These are phyloP conservation scores for Dunaliella primolecta DNA, from an alignment of 139 green algal species.

Conservation along the genomic window DNA sequence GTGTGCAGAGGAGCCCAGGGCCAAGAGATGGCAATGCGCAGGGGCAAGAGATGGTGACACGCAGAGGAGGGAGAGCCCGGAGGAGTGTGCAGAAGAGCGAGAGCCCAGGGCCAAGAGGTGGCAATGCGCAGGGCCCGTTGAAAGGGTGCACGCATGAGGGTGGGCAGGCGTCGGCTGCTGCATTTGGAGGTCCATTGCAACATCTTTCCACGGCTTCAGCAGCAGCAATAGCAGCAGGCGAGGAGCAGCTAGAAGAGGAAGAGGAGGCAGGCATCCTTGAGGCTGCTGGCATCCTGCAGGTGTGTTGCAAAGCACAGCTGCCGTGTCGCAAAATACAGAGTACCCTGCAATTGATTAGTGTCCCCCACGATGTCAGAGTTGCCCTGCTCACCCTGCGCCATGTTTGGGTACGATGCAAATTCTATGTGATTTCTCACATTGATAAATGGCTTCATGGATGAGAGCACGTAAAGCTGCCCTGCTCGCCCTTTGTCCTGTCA, in stretches of 20 bases:
- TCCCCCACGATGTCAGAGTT: too few relatives aligned
- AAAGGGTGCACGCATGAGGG: too few relatives aligned
- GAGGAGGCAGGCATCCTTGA: background rate
- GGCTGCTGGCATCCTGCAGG: background rate
- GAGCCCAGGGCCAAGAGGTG: background rate
- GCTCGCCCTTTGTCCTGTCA: background rate
- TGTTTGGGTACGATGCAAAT: background rate
- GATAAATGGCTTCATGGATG: background rate
- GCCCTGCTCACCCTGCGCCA: too few relatives aligned
- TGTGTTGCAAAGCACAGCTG: background rate
- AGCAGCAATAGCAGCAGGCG: background rate
- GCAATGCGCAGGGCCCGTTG: too few relatives aligned
- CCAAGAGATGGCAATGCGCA: background rate
- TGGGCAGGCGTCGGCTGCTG: background rate
- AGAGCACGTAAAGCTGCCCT: background rate
- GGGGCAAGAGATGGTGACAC: background rate
- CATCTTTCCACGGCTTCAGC: too few relatives aligned
- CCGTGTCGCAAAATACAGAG: background rate
- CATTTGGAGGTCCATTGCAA: background rate
- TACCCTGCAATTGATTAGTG: too few relatives aligned
- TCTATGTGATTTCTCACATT: background rate
- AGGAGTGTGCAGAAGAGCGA: background rate
- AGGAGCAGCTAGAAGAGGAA: background rate
- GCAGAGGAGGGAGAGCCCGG: background rate
- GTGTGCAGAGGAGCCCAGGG: too few relatives aligned